Conservation (phyloP, 1,139 yeast genomes). For the Nakaseomyces sp. region DNA sequence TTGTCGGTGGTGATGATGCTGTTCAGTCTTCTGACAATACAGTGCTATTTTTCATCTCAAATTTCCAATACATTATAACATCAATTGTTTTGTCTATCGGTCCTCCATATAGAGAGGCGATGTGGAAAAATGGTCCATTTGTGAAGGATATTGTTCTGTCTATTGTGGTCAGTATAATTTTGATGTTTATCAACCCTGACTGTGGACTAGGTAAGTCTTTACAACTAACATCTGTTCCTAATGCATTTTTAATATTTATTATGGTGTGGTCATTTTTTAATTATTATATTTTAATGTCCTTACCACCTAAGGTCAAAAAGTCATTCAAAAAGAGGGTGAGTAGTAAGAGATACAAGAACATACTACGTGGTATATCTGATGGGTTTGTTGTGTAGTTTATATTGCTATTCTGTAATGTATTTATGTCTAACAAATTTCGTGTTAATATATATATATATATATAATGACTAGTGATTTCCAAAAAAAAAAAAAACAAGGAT, state of each 20-base stretch:
- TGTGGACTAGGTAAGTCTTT: slow-evolving; percentile 55
- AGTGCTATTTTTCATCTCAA: slow-evolving; percentile 66
- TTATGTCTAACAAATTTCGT: neutral
- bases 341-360: slow-evolving; percentile 33
- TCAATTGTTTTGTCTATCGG: slow-evolving; percentile 83
- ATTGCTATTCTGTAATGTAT: no score
- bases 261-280: slow-evolving; percentile 43
- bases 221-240: slow-evolving; percentile 61
- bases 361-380: slow-evolving; percentile 15
- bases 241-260: slow-evolving; percentile 44
- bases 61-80: slow-evolving; percentile 79
- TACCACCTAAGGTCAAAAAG: slow-evolving; percentile 30
- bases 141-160: slow-evolving; percentile 51
- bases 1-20: slow-evolving; percentile 76
- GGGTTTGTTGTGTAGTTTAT: slow-evolving; percentile 12
- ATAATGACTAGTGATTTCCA: neutral
- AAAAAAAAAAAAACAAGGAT: neutral
- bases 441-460: no score
- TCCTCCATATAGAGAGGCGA: slow-evolving; percentile 87
- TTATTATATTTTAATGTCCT: slow-evolving; percentile 34
- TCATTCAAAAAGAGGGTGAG: slow-evolving; percentile 32
- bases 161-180: slow-evolving; percentile 37
- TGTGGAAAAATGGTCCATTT: slow-evolving; percentile 61
- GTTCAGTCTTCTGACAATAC: slow-evolving; percentile 89
- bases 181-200: slow-evolving; percentile 44